A percentile compares a stretch with the other conserved stretches of the same genome.
Evolutionary conservation across 176 grass and related monocot species (phyloP).

Genomic region (Cenchrus fungigraminus): DNA sequence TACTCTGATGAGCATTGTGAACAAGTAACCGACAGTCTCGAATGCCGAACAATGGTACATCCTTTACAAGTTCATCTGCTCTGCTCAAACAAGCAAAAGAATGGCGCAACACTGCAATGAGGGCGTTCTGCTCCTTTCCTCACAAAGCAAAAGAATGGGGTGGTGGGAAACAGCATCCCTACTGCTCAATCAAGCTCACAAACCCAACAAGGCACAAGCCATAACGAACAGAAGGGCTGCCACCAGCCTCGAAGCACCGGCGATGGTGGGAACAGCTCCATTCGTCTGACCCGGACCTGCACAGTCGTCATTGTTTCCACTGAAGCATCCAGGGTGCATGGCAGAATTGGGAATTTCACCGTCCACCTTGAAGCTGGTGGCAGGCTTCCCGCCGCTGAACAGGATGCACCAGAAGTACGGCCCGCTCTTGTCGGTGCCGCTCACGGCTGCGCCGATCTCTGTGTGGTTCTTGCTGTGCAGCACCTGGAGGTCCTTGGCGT

Average conservation of each 20-base stretch:
- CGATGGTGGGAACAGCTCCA: neutral
- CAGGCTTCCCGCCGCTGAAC: constrained; percentile 76
- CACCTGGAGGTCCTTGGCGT: constrained; percentile 58
- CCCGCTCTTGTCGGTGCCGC: constrained; percentile 50
- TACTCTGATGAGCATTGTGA: constrained; percentile 4
- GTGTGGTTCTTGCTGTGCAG: constrained; percentile 84
- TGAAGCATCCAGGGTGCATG: constrained; percentile 75
- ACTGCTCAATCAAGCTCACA: constrained; percentile 48
- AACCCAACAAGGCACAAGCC: constrained; percentile 46
- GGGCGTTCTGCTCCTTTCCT: constrained; percentile 21
- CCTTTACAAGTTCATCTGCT: constrained; percentile 28
- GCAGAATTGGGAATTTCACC: constrained; percentile 70
- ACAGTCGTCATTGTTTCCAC: constrained; percentile 84
- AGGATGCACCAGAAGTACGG: constrained; percentile 94
- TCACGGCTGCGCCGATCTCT: constrained; percentile 71
- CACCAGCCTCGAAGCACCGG: constrained; percentile 26
- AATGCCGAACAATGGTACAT: constrained; percentile 2
- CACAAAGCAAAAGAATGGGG: constrained; percentile 55
- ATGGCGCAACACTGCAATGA: neutral
- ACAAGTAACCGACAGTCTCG: neutral
- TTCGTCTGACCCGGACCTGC: constrained; percentile 30
- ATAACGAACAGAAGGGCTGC: constrained; percentile 23
- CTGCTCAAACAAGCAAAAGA: constrained; percentile 48
- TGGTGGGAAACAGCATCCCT: neutral
- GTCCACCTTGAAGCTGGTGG: constrained; percentile 70